Conservation (phyloP, 805 yeast species). For the Candida quercuum region DNA sequence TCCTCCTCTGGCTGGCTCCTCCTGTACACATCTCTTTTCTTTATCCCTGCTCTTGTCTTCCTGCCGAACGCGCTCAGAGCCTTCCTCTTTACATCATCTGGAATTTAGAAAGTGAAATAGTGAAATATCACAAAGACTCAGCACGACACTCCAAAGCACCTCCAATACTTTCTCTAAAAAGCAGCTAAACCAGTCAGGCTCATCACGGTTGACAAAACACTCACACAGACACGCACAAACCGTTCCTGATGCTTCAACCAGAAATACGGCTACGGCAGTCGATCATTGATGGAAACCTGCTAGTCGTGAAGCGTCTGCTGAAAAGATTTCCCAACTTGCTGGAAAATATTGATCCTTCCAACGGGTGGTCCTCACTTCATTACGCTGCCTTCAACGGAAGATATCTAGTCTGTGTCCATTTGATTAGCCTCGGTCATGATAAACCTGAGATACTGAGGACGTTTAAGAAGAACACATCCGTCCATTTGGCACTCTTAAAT, state of each 20-base stretch:
- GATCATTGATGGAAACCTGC: constrained; percentile 53
- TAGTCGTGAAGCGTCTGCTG: constrained; percentile 61
- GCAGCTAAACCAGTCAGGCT: neutral
- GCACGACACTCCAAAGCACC: too few species aligned
- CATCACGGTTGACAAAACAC: neutral
- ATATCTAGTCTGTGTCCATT: constrained; percentile 57
- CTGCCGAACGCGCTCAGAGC: too few species aligned
- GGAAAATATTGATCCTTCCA: constrained; percentile 59
- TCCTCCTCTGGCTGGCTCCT: too few species aligned
- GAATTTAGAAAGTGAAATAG: too few species aligned
- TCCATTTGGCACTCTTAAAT: constrained; percentile 62
- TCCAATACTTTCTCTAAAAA: too few species aligned
- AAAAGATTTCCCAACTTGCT: constrained; percentile 63
- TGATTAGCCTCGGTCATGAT: constrained; percentile 55
- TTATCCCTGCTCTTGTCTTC: too few species aligned
- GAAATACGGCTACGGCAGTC: constrained; percentile 63
- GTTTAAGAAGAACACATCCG: constrained; percentile 55
- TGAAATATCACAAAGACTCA: too few species aligned
- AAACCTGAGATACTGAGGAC: constrained; percentile 42
- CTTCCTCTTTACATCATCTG: too few species aligned
- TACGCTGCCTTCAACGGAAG: constrained; percentile 75
- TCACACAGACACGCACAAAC: neutral
- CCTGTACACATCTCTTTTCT: too few species aligned
- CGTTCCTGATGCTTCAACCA: constrained; percentile 65
- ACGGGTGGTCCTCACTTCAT: constrained; percentile 83